These are phyloP conservation scores for Penicillium sp. DNA, from an alignment of 2,329 filamentous ascomycete genomes.

Conservation along the genomic window DNA sequence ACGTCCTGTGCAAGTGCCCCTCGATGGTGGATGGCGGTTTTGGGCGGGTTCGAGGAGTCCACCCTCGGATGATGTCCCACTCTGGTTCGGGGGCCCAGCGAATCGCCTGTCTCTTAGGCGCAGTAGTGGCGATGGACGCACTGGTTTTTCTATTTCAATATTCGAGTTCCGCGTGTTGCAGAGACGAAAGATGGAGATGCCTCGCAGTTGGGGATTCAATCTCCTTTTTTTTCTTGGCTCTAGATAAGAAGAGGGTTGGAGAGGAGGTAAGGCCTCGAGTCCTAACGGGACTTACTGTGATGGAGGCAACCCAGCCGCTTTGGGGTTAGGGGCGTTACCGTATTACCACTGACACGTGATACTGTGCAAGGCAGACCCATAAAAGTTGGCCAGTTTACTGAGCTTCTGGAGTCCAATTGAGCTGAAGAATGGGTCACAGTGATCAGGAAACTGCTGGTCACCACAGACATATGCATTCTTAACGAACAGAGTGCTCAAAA, in stretches of 20 bases:
- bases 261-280: slow-evolving; percentile 9
- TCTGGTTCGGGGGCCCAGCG: slow-evolving; percentile 29
- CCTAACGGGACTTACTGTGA: slow-evolving; percentile 10
- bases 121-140: slow-evolving; percentile 30
- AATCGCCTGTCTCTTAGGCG: slow-evolving; percentile 24
- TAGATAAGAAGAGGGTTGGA: slow-evolving; percentile 11
- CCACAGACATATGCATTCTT: background rate
- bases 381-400: background rate
- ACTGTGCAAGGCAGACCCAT: slow-evolving; percentile 1
- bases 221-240: background rate
- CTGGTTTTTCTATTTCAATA: slow-evolving; percentile 8
- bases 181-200: slow-evolving; percentile 5
- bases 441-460: background rate
- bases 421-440: background rate
- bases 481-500: background rate
- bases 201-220: slow-evolving; percentile 1
- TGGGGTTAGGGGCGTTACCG: slow-evolving; percentile 24
- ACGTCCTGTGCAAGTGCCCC: slow-evolving; percentile 50
- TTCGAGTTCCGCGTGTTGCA: slow-evolving; percentile 3
- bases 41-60: slow-evolving; percentile 36
- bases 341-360: slow-evolving; percentile 27
- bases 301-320: slow-evolving; percentile 25
- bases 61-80: slow-evolving; percentile 43
- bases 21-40: slow-evolving; percentile 50
- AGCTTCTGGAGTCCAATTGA: background rate